A percentile compares a stretch with the other conserved stretches of the same genome.
Conservation (phyloP, 176 grass and related monocot species). For the Zea mays region DNA sequence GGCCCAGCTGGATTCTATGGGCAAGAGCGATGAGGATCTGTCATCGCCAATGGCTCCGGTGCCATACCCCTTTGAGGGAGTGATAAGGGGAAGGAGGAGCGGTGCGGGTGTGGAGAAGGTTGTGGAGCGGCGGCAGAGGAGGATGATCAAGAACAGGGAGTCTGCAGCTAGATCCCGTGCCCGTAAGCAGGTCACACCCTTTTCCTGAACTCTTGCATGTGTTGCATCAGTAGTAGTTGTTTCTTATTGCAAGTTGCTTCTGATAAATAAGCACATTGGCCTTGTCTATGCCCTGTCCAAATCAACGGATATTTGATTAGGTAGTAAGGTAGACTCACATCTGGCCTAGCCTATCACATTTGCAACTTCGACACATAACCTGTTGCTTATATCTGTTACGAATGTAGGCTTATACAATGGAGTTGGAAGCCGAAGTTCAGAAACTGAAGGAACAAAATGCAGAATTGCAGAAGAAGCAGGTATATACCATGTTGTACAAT, state of each 20-base stretch:
- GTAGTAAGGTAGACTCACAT: background rate
- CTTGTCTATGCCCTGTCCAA: conserved; percentile 17
- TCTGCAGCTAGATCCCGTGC: conserved; percentile 72
- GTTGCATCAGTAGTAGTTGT: background rate
- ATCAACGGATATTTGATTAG: background rate
- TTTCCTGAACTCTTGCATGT: conserved; percentile 35
- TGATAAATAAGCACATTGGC: background rate
- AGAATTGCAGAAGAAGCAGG: conserved; percentile 76
- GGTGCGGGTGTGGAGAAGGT: conserved; percentile 62
- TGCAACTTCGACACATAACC: background rate
- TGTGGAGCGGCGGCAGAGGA: conserved; percentile 75
- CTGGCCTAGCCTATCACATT: background rate
- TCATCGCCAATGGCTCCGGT: conserved; percentile 49
- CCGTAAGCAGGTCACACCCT: conserved; percentile 62
- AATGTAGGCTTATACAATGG: conserved; percentile 74
- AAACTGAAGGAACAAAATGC: conserved; percentile 71
- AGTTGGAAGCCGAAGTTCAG: conserved; percentile 81
- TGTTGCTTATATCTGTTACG: conserved; percentile 9
- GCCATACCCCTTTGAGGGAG: conserved; percentile 51
- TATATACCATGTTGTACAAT: conserved; percentile 13
- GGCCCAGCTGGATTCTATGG: conserved; percentile 44
- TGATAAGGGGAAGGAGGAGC: conserved; percentile 52
- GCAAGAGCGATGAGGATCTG: conserved; percentile 54
- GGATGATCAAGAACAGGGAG: conserved; percentile 92
- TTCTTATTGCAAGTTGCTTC: background rate